These are phyloP conservation scores for Saturnispora sekii DNA, from an alignment of 805 yeast genomes.

Conservation along the genomic window DNA sequence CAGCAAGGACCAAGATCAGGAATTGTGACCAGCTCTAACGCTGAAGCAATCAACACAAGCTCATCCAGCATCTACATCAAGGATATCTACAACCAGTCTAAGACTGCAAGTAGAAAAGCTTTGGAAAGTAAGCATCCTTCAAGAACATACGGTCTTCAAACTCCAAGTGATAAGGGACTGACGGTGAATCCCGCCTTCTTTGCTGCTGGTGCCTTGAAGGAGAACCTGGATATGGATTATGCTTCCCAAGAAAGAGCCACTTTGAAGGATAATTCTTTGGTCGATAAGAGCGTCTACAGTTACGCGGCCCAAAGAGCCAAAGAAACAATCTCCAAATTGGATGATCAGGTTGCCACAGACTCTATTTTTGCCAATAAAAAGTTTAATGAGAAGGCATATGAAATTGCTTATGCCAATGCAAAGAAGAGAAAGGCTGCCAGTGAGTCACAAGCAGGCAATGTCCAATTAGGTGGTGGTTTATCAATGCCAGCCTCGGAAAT, in stretches of 20 bases:
- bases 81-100: constrained; percentile 11
- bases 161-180: constrained; percentile 28
- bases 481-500: constrained; percentile 67
- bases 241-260: constrained; percentile 35
- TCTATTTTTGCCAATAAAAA: constrained; percentile 23
- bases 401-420: constrained; percentile 61
- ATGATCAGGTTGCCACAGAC: constrained; percentile 18
- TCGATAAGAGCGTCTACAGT: constrained; percentile 36
- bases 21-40: constrained; percentile 18
- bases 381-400: constrained; percentile 60
- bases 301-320: constrained; percentile 45
- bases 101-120: constrained; percentile 9
- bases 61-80: constrained; percentile 12
- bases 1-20: constrained; percentile 27
- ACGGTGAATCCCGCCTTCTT: constrained; percentile 33
- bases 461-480: constrained; percentile 84
- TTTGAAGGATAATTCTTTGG: constrained; percentile 28
- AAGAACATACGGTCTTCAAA: constrained; percentile 28
- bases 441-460: constrained; percentile 38
- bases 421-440: constrained; percentile 39
- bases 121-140: constrained; percentile 12
- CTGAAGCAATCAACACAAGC: constrained; percentile 22
- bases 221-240: constrained; percentile 24
- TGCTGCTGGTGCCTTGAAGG: constrained; percentile 44
- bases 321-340: constrained; percentile 21